phyloP scores from a whole-genome alignment of 2,329 filamentous ascomycete species.

The Microsporum audouinii region DNA sequence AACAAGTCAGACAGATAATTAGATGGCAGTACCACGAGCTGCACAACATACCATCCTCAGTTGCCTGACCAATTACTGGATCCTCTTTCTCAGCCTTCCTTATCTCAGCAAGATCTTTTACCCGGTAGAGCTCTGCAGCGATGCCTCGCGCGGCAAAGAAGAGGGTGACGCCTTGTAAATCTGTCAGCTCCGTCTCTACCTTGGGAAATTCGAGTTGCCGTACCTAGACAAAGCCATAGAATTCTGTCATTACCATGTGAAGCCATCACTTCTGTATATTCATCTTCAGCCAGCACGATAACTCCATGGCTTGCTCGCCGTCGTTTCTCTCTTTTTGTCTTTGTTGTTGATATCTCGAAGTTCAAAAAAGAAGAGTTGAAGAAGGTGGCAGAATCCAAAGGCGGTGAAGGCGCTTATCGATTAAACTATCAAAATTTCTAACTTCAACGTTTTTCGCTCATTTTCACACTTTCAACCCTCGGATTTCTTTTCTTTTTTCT shows the following conservation, averaged over 20 bases:
- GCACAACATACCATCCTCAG: conserved; percentile 50
- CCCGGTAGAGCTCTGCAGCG: conserved; percentile 40
- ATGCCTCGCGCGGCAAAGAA: conserved; percentile 46
- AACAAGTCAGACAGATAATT: not conserved
- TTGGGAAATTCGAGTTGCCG: not conserved
- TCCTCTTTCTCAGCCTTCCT: conserved; percentile 53
- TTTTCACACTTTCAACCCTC: not conserved
- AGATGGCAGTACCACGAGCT: not conserved
- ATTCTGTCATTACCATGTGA: conserved; percentile 27
- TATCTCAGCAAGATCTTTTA: conserved; percentile 45
- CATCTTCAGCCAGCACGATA: not conserved
- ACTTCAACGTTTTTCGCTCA: not conserved
- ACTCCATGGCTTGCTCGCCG: not conserved
- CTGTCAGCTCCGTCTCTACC: not conserved
- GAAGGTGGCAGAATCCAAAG: not conserved
- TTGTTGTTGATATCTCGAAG: not conserved
- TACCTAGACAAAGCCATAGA: conserved; percentile 33
- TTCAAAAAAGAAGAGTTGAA: not conserved
- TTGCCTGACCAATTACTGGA: conserved; percentile 63
- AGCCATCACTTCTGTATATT: conserved; percentile 19
- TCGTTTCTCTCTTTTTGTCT: not conserved
- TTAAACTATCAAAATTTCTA: not conserved
- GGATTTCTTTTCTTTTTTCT: not conserved
- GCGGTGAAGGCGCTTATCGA: conserved; percentile 2
- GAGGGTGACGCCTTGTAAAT: conserved; percentile 26